Base-by-base conservation (phyloP, 2,329 filamentous ascomycete genomes). In the Emergomyces pasteurianus region DNA sequence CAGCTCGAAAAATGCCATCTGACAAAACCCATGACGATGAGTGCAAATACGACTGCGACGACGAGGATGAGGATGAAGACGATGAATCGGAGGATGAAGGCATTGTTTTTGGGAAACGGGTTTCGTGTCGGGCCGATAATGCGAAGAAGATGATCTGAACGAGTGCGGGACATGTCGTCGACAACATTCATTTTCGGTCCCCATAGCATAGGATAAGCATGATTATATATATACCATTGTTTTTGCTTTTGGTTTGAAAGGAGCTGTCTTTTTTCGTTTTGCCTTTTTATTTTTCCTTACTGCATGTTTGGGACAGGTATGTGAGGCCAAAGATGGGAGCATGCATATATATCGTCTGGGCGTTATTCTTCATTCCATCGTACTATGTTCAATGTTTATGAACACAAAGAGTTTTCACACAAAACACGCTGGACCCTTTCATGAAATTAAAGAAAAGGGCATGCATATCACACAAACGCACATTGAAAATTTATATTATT, bases 61-160 rank as follows among this genome's bases (percentile, higher is more conserved):
- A 76, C 58, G 75, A 77, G 64, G 70, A 75, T 40, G 73, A 70
- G 31, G 67, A 67, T 16, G 67, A 72, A n/a, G 69, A 71, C 40
- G 69, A 70, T 42, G 73, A 76, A 23, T 76, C 74, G 1, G 75
- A 76, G 65, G 75, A 77, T 40, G 75, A 77, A 68, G 74, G 68
- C 2, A 70, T 77, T 40, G 67, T 75, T 26, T 73, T 77, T 62
- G 74, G 74, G 34, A 74, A 72, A 61, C 55, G 40, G 23, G 31
- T 14, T 57, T 46, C 38, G 28, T 57, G 26, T 21, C 55, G 26
- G 16, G 21, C 23, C n/a, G 38, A 57, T 31, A 57, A 16, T 18
- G 46, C 23, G 55, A 46, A 57, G 18, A 28, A 14, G 38, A 46
- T 14, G 23, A 16, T 7, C 31, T 53, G 49, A 53, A 21, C 8